Conservation (phyloP, 139 green algal genomes). For the Chlamydomonas schloesseri region DNA sequence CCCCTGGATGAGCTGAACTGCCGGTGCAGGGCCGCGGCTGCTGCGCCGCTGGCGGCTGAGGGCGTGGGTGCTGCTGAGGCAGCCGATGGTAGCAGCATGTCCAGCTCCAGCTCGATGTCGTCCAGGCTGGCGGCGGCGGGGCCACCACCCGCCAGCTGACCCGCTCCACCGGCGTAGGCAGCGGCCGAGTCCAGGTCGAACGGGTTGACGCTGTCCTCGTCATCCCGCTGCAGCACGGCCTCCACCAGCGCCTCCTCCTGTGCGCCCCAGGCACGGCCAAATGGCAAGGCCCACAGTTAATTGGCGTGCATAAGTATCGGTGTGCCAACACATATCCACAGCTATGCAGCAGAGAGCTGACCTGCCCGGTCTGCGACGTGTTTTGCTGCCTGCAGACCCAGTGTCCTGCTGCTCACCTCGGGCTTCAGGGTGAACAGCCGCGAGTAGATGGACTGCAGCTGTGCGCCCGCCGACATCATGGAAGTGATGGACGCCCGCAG, state of each 20-base stretch:
- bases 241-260: constrained; percentile 41
- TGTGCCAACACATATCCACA: too few relatives aligned
- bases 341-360: too few relatives aligned
- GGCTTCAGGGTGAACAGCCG: constrained; percentile 10
- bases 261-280: too few relatives aligned
- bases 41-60: not conserved
- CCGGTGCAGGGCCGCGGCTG: not conserved
- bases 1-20: not conserved
- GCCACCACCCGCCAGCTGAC: not conserved
- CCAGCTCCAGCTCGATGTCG: constrained; percentile 31
- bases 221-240: not conserved
- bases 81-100: constrained; percentile 27
- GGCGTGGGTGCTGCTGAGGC: not conserved
- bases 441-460: constrained; percentile 8
- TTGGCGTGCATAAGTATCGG: too few relatives aligned
- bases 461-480: too few relatives aligned
- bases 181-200: constrained; percentile 28
- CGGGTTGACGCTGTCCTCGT: constrained; percentile 26
- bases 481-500: too few relatives aligned
- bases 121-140: not conserved
- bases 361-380: too few relatives aligned
- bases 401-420: constrained; percentile 16
- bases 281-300: too few relatives aligned
- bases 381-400: too few relatives aligned
- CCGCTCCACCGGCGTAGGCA: not conserved